These are phyloP conservation scores for Bidens hawaiensis DNA, from an alignment of 140 eudicot species.

Conservation along the genomic window DNA sequence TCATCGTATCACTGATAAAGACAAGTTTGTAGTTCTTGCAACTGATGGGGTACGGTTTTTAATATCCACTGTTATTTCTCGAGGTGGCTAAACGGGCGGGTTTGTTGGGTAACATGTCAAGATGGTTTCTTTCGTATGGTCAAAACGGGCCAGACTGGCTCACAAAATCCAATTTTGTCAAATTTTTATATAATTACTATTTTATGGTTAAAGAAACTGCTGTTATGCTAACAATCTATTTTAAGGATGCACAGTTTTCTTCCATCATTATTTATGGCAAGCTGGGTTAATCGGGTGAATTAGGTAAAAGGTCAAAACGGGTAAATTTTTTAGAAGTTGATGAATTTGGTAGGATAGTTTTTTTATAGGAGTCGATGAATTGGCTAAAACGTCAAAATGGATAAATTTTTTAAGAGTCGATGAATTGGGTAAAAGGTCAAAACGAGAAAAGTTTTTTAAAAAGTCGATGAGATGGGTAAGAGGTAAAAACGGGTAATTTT, in stretches of 20 bases:
- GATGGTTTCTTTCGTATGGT: not conserved
- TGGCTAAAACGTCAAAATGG: too few relatives aligned
- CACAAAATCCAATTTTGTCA: not conserved
- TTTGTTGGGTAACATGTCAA: not conserved
- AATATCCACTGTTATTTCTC: not conserved
- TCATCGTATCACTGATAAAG: constrained; percentile 64
- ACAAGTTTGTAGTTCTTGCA: constrained; percentile 78
- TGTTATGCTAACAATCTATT: too few relatives aligned
- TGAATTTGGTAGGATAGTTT: too few relatives aligned
- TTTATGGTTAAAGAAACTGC: not conserved
- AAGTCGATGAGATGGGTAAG: not conserved
- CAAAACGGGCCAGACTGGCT: not conserved
- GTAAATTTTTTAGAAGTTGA: too few relatives aligned
- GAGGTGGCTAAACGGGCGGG: not conserved
- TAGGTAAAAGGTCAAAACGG: too few relatives aligned
- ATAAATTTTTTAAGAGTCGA: too few relatives aligned
- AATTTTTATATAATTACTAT: not conserved
- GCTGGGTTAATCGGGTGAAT: too few relatives aligned
- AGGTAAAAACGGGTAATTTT: not conserved
- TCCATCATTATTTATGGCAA: not conserved
- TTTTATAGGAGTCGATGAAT: too few relatives aligned
- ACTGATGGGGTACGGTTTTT: constrained; percentile 70
- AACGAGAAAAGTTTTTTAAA: too few relatives aligned
- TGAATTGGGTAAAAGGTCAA: too few relatives aligned
- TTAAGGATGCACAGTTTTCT: too few relatives aligned